These are phyloP conservation scores for Pharus latifolius DNA, from an alignment of 176 grass and related monocot species.

Conservation along the genomic window DNA sequence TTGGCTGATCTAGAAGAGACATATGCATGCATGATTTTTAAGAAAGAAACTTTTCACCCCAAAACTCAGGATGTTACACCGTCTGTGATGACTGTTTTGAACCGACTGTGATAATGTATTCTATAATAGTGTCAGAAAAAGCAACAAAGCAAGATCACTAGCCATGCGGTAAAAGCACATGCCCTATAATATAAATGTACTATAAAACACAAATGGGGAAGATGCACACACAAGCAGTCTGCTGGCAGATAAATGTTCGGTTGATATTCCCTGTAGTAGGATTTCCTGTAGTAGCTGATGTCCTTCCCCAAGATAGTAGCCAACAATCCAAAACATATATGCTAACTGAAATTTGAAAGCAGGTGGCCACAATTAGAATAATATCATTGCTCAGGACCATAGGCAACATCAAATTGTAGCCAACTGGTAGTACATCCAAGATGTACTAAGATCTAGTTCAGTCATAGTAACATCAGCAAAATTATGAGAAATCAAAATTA, in stretches of 20 bases:
- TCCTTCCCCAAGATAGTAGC: constrained; percentile 47
- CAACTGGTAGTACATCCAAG: neutral
- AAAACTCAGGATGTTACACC: too few species aligned
- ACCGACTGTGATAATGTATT: too few species aligned
- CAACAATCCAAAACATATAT: constrained; percentile 67
- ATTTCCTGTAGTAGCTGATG: constrained; percentile 62
- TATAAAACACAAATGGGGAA: neutral
- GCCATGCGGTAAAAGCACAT: neutral
- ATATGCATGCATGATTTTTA: too few species aligned
- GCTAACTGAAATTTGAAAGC: constrained; percentile 37
- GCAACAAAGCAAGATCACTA: neutral
- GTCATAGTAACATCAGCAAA: neutral
- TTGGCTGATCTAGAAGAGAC: too few species aligned
- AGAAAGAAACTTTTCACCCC: too few species aligned
- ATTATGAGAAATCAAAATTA: neutral
- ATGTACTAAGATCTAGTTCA: too few species aligned
- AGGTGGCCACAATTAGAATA: neutral
- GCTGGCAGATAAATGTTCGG: neutral
- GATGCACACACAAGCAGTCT: neutral
- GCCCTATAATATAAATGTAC: neutral
- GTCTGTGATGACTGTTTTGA: too few species aligned
- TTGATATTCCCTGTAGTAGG: neutral
- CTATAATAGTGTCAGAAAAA: neutral
- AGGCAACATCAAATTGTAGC: neutral
- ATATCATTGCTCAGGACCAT: neutral